Base-by-base conservation (phyloP, 1,139 yeast genomes). In the Hyphopichia buzzinii region DNA sequence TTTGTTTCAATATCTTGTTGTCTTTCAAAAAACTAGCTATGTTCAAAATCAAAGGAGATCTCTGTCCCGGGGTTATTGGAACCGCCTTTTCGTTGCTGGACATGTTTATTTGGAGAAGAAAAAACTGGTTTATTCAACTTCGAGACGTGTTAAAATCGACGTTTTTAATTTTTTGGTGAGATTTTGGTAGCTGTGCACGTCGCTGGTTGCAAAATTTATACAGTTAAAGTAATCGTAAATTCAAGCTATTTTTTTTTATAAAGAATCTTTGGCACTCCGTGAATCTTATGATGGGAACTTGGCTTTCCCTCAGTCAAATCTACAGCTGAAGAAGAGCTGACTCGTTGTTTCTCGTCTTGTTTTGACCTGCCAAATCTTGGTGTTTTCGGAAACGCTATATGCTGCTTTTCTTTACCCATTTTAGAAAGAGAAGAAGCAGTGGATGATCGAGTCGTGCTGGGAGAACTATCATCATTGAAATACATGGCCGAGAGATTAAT, bases 1-100 rank as follows among this genome's bases (percentile, higher is more conserved):
- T 80, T 56, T 80, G 84, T 55, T 92, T 92, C 47, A 92, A 70
- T 19, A 64, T 61, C 30, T 70, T 57, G 55, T 84, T 76, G 49
- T 79, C 79, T 45, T 92, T 80, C 41, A 89, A 66, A 44, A 73
- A 85, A 40, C 76, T 74, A 30, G 95, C 96, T 37, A 90, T 63
- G 22, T 82, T 81, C 8, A 49, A 35, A n/a, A 64, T 61, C 8
- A 53, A 47, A 5, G 61, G 63, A 1, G 57, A 46, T 29, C 49
- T 45, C 33, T 53, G 55, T 22, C 42, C 41, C 4, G 57, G 42
- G 26, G 38, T 23, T 13, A 38, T 33, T 5, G 37, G 39, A 4
- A 40, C 40, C 6, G 22, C 22, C 10, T 19, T n/a, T n/a, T n/a
- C n/a, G n/a, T n/a, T 6, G 23, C 23, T 10, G 6, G 23, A 19